Percentiles rank a stretch among this genome's conserved stretches.
These are phyloP conservation scores for Camellia sinensis DNA, from an alignment of 148 eudicot species.

Conservation along the genomic window DNA sequence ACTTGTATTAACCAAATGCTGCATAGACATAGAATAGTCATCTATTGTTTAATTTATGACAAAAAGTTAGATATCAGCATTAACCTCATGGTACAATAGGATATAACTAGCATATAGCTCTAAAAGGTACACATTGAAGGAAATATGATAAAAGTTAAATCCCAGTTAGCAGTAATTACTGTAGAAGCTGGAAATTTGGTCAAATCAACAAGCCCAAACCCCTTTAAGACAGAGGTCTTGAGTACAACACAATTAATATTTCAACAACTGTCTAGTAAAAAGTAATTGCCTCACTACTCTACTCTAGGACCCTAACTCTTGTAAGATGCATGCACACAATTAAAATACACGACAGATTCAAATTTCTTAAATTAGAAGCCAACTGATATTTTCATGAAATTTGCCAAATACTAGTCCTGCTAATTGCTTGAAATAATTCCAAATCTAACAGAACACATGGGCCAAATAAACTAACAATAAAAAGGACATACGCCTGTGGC, in stretches of 20 bases:
- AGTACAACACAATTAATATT: neutral
- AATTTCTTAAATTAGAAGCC: no score
- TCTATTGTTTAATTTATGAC: neutral
- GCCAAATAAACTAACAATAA: neutral
- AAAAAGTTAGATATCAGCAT: neutral
- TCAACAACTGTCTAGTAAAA: neutral
- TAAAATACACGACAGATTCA: no score
- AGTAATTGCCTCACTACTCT: neutral
- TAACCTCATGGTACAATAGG: neutral
- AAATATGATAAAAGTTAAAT: neutral
- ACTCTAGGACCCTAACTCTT: neutral
- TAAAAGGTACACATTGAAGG: neutral
- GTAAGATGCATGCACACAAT: no score
- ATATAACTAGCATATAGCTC: neutral
- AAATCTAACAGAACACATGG: neutral
- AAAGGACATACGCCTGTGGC: slow-evolving; percentile 52
- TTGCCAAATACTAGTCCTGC: neutral
- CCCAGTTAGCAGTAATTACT: neutral
- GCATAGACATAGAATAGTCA: neutral
- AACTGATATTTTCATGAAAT: neutral
- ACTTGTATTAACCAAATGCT: neutral
- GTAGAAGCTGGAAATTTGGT: neutral
- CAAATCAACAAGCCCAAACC: neutral
- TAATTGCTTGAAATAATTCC: neutral
- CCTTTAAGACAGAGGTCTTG: neutral